Base-by-base conservation (phyloP, 2,329 filamentous ascomycete species). In the Talaromyces sp. region DNA sequence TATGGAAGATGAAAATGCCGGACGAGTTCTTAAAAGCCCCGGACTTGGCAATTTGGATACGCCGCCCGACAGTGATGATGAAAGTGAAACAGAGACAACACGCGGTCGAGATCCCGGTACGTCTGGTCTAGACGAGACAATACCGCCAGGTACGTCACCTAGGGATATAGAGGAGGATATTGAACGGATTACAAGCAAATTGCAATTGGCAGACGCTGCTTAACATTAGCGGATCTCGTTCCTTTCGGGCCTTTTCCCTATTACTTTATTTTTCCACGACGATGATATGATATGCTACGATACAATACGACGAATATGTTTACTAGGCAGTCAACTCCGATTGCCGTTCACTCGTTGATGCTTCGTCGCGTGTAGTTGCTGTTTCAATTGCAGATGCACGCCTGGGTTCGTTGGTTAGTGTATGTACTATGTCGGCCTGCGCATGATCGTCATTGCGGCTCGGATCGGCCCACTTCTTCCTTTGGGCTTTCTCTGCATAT, bases 1-100 rank as follows among this genome's bases (percentile, higher is more conserved):
- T 10, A 33, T 56, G 2, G 57, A 59, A 22, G 50, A 58, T n/a
- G 54, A 41, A 1, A 45, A 36, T 37, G 33, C 36, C 19, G 48
- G 37, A 22, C 57, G 57, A n/a, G 57, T 59, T 11, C 57, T 59
- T 21, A 59, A 59, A 22, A 59, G 57, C 46, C 57, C 57, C 17
- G 57, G 52, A 5, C 40, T 59, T 4, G 53, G 45, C 4, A 59
- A 56, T 6, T n/a, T 56, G 19, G 57, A 59, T 1, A 56, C 43
- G 6, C 57, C 57, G n/a, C 57, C 57, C 2, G 57, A 59, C 7
- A 59, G 57, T 11, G 57, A 59, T 8, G 48, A 46, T 11, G 57
- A 59, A 25, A 59, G 57, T 36, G 57, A 59, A 3, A 36, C 37
- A 15, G 57, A 59, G 10, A 43, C 48, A 22, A 39, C 22, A 15